Base-by-base conservation (phyloP, 2,329 filamentous ascomycete genomes). In the Alternaria incomplexa region DNA sequence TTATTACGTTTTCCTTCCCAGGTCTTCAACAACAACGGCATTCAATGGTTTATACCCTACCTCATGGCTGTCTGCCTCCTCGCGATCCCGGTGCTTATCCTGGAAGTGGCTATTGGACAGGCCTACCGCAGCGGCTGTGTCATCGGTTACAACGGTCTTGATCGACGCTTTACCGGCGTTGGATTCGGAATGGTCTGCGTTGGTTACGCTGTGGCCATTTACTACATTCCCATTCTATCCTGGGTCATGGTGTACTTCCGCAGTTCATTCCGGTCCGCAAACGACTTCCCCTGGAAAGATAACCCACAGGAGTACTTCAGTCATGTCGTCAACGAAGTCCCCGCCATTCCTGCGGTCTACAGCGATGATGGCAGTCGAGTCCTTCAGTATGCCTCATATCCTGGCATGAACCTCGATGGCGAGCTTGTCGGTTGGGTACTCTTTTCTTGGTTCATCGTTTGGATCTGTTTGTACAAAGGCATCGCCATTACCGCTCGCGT, bases 191-290 rank as follows among this genome's bases (percentile, higher is more conserved):
- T 56, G 43, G 54, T 56, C 44, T 56, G 54, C 17, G 43, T 56
- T 15, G 54, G 54, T 13, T 56, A 56, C 26, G 54, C 54, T 26
- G 54, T 56, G 40, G 54, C 43, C 5, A 57, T 62, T 13, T 70
- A 66, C 47, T 70, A 64, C 28, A 61, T 61, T 22, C 61, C 63
- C 23, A 67, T 65, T 17, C 51, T 69, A 10, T 63, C 67, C 23
- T 69, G 67, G 66, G 66, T 65, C 23, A 63, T 69, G 65, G 62
- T 62, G 17, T 71, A 65, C 48, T 71, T 69, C 53, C 59, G 61
- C 13, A 58, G 57, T 43, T 64, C 58, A 8, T 69, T 69, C 40
- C 51, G 46, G 5, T 43, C 32, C 40, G 51, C 51, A n/a, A 64
- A 56, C 30, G 62, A 63, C 6, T 44, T 71, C 6, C 68, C 64